These are phyloP conservation scores for Coemansia sp. DNA, from an alignment of 192 early-diverging fungal genomes.

Conservation along the genomic window DNA sequence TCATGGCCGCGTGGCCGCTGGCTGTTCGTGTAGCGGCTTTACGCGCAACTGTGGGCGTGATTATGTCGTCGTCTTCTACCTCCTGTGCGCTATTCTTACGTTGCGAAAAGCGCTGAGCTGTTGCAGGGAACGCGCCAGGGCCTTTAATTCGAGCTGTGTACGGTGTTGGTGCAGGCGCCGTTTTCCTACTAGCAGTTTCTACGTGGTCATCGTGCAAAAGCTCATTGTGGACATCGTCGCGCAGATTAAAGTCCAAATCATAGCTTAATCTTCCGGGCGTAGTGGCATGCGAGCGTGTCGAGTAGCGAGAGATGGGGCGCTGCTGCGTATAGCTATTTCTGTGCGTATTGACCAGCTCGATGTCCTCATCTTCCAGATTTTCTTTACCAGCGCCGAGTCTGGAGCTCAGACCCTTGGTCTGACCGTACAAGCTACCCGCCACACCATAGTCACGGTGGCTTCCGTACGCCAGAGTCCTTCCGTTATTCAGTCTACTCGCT, in stretches of 20 bases:
- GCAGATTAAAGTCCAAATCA: conserved; percentile 29
- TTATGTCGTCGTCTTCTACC: conserved; percentile 13
- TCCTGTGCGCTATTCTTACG: conserved; percentile 23
- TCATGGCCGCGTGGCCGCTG: conserved; percentile 23
- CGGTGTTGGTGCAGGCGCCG: conserved; percentile 24
- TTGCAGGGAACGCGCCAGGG: conserved; percentile 51
- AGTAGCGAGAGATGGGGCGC: conserved; percentile 28
- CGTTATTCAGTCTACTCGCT: not conserved
- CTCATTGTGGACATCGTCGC: conserved; percentile 18
- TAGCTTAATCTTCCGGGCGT: conserved; percentile 36
- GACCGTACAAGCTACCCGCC: conserved; percentile 1
- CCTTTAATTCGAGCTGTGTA: conserved; percentile 51
- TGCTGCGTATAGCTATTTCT: not conserved
- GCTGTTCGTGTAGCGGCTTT: conserved; percentile 7
- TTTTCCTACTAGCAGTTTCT: conserved; percentile 14
- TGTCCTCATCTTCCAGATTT: not conserved
- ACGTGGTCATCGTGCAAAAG: conserved; percentile 10
- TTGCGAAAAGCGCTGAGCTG: conserved; percentile 50
- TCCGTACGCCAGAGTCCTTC: not conserved
- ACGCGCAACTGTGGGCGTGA: conserved; percentile 33
- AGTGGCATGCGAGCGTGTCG: conserved; percentile 28
- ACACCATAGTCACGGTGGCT: not conserved
- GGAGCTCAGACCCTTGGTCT: not conserved
- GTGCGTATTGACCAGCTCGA: not conserved
- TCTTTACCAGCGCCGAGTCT: not conserved